Base-by-base conservation (phyloP, 345 rosid genomes). In the Brassica rapa region DNA sequence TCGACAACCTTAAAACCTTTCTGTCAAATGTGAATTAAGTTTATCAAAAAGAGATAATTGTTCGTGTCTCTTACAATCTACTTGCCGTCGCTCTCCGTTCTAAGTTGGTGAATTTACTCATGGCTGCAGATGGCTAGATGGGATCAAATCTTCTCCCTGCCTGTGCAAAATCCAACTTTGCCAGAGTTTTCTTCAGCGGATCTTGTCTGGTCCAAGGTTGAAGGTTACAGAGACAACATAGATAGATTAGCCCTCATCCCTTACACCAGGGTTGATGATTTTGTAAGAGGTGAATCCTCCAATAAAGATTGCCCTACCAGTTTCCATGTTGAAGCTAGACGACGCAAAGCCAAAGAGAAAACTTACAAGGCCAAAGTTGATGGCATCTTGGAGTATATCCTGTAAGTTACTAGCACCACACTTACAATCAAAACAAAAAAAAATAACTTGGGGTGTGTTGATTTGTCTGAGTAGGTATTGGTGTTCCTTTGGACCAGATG, bases 401-500 rank as follows among this genome's bases (percentile, higher is more conserved):
- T 95, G 97, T 95, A 93, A 85, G 97, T 86, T 77, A 51, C 5
- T 33, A 33, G 0, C 8, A n/a, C n/a, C n/a, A n/a, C n/a, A n/a
- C n/a, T n/a, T n/a, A n/a, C n/a, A n/a, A n/a, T n/a, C n/a, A n/a
- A n/a, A n/a, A 41, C 10, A 37, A 39, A 39, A 39, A 41, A 19
- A 2, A 53, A 71, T 9, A 41, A 19, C 30, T 27, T 27, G 30
- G 29, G 30, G 30, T 27, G 30, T 27, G 30, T 27, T 27, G 3
- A 27, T 27, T 41, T 9, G 49, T 76, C 70, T 74, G 68, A 78
- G 68, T 84, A 94, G 97, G 90, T 94, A 94, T 81, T 94, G 98
- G 99, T 94, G 98, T 84, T 94, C 98, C 16, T 94, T 91, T 85
- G 99, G 98, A 25, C 97, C 99, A 41, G 97, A 94, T 81, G 99